Base-by-base conservation (phyloP, 1,284 basidiomycete genomes). In the Melampsora larici-populina region DNA sequence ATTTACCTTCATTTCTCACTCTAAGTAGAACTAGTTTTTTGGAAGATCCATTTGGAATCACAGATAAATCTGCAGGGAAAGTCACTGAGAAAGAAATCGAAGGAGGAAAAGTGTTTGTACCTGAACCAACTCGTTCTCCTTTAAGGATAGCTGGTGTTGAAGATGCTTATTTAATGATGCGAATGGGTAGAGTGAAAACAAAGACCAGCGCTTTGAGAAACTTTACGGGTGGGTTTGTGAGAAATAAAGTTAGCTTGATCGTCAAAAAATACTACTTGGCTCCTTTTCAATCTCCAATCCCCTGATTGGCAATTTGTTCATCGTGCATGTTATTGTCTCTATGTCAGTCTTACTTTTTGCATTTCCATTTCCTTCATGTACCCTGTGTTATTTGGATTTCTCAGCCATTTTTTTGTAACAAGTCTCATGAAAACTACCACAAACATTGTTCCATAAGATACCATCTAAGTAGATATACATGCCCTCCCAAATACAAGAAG, bases 171-270 rank as follows among this genome's bases (percentile, higher is more conserved):
- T 77, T 67, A 21, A 26, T 70, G 21, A 77, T 77, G 75, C 75
- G 70, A 55, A 68, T 66, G 58, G 75, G 75, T 24, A 62, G 75
- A 43, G 67, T 77, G 13, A 77, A 77, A 63, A 60, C 75, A 24
- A 77, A 77, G 43, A 77, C 68, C 55, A 70, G 55, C 63, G 75
- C 67, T 46, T 62, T 77, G 15, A 43, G 75, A 40, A 77, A 77
- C 36, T 77, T 77, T 51, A 77, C 67, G 9, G 75, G 75, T 8
- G 66, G 13, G 11, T 77, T 77, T 70, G 67, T 77, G 29, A 64
- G 75, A 55, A 77, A 49, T 13, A 77, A 77, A 70, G 75, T 77
- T 36, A 70, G 75, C 36, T 77, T 77, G 55, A 77, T 77, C 29
- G 11, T 58, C 18, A 13, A 26, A 55, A 26, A 55, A 21, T 21